Conservation (phyloP, 352 stramenopile genomes). For the Globisporangium spinosum region DNA sequence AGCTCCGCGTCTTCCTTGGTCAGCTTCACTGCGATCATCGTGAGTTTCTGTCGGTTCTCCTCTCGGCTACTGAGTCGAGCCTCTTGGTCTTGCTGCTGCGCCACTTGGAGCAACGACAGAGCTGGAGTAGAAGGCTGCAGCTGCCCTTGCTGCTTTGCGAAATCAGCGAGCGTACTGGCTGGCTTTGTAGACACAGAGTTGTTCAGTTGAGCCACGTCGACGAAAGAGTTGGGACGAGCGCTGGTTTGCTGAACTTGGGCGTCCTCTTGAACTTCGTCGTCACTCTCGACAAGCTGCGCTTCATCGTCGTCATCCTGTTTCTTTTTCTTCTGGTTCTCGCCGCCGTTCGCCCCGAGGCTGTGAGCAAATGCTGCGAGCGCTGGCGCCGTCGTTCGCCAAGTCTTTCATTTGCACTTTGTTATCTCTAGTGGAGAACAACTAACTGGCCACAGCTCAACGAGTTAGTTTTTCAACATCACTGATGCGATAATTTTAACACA, state of each 20-base stretch:
- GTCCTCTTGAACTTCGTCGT: constrained; percentile 20
- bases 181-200: neutral
- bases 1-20: constrained; percentile 29
- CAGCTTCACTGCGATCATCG: constrained; percentile 30
- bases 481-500: too few relatives aligned
- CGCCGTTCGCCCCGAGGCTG: neutral
- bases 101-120: constrained; percentile 22
- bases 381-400: constrained; percentile 1
- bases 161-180: constrained; percentile 21
- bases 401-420: too few relatives aligned
- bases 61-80: neutral
- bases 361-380: constrained; percentile 12
- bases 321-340: constrained; percentile 1
- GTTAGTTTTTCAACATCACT: too few relatives aligned
- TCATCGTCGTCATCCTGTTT: constrained; percentile 17
- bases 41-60: constrained; percentile 15
- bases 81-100: constrained; percentile 12
- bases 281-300: constrained; percentile 32
- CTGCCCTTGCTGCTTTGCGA: constrained; percentile 28
- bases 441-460: too few relatives aligned
- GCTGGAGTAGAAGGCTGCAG: neutral
- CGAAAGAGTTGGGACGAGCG: neutral
- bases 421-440: too few relatives aligned
- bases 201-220: neutral
- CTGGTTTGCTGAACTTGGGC: neutral